Evolutionary conservation across 495 filamentous ascomycete genomes (phyloP), one percentile per base, ranked within the genome.

Genomic region (Cercophora scortea): DNA sequence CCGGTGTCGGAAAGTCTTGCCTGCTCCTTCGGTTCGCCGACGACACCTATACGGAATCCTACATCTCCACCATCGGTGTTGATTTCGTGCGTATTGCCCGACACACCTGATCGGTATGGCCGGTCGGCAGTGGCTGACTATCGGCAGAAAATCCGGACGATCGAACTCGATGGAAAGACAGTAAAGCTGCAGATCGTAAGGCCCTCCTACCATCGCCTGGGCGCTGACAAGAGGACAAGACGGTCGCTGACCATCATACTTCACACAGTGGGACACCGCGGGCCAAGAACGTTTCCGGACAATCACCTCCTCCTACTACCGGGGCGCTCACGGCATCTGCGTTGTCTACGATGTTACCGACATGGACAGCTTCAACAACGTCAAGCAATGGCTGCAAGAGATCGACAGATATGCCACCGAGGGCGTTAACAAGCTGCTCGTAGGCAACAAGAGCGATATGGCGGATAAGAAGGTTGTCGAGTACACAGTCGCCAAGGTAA

Each of bases 371-470:
- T 98, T 97, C 89, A 97, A 97, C 82, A 97, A 97, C 76, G 94
- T 98, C 61, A 96, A 97, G 87, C 94, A 97, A 79, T 98, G 93
- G 93, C 86, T 98, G 53, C 94, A 97, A 69, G 94, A 98, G 76
- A 98, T 98, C 59, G 94, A 98, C 74, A 84, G 94, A 62, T 97
- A 98, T 62, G 93, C 93, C 55, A 97, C 93, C 50, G 93, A 98
- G 72, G 94, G 94, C 62, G 93, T 98, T 62, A 98, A 97, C 81
- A 97, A 97, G 77, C 82, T 98, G 47, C 84, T 98, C 51, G 93
- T 98, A 50, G 93, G 93, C 62, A 98, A 98, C 84, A 98, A 98
- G 85, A 94, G 89, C 71, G 93, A 98, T 88, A 97, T 98, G 89
- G 83, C 93, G 59, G 93, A 98, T 74, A 97, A 98, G 86, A 98